These are phyloP conservation scores for Aphanomyces euteiches DNA, from an alignment of 352 stramenopile species.

Conservation along the genomic window DNA sequence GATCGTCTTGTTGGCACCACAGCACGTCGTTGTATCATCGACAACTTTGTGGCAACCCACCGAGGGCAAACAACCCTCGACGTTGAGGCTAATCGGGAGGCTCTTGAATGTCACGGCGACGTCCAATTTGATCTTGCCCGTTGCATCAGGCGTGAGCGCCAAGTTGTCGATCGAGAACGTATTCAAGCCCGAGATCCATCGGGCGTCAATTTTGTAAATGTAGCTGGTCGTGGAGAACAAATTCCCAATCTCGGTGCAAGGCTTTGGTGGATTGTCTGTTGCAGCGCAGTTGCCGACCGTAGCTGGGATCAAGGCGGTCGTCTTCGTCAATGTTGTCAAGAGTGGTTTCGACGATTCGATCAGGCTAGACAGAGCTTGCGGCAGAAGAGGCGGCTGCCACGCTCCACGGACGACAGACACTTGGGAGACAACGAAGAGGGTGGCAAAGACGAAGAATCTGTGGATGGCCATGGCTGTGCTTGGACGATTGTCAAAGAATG, in stretches of 20 bases:
- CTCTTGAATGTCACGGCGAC: slow-evolving; percentile 13
- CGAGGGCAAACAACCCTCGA: slow-evolving; percentile 16
- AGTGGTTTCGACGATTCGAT: slow-evolving; percentile 17
- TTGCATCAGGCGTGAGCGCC: slow-evolving; percentile 2
- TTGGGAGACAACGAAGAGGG: too few relatives aligned
- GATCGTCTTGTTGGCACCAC: slow-evolving; percentile 22
- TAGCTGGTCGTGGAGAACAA: slow-evolving; percentile 8
- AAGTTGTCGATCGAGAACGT: slow-evolving; percentile 19
- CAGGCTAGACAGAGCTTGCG: slow-evolving; percentile 9
- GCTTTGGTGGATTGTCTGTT: slow-evolving; percentile 4
- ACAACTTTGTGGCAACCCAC: slow-evolving; percentile 12
- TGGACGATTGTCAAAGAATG: too few relatives aligned
- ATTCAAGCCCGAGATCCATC: slow-evolving; percentile 30
- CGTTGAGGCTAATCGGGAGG: slow-evolving; percentile 20
- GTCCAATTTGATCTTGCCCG: slow-evolving; percentile 3
- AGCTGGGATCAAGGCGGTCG: slow-evolving; percentile 5
- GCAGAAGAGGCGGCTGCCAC: slow-evolving; percentile 1
- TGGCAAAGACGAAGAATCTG: too few relatives aligned
- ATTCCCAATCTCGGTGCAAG: slow-evolving; percentile 22
- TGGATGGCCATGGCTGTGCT: too few relatives aligned
- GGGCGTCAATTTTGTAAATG: slow-evolving; percentile 19
- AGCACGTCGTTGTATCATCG: slow-evolving; percentile 27
- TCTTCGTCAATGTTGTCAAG: slow-evolving; percentile 2
- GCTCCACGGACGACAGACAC: background rate
- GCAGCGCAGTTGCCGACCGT: slow-evolving; percentile 25